Evolutionary conservation across 2,329 filamentous ascomycete species (phyloP), one percentile per base, ranked within the genome.

Genomic region (Dryadomyces sulphureus): DNA sequence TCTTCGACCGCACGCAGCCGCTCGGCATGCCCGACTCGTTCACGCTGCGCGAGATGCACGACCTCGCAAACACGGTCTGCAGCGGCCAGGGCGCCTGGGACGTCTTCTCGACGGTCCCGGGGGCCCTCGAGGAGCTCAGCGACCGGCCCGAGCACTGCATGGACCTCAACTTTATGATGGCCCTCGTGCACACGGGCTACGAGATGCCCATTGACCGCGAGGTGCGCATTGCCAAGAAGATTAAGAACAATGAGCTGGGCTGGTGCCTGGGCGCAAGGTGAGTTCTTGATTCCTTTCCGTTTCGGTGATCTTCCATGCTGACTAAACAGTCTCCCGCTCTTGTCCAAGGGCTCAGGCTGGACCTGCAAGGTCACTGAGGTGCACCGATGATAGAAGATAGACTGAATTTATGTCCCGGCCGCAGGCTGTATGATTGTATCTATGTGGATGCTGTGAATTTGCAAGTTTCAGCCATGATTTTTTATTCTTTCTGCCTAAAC

Each of bases 11-110:
- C 57, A 93, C 85, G 21, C 77, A 85, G 62, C 86, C 88, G 5
- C 77, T 98, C 11, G 93, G 93, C 54, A 96, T 98, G 88, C 92
- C 93, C n/a, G 88, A 94, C 54, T 89, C 84, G 6, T 98, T 96
- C 65, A 95, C 89, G 1, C 69, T 98, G 30, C 77, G 81, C 43
- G 92, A 98, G 68, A 74, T 98, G 58, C 82, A 89, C 57, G 84
- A 93, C 50, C 75, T 96, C 17, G 79, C 92, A 0, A 72, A 79
- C 53, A 82, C 81, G 36, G 93, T 98, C 11, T 98, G 92, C 63
- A 75, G 77, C 48, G 89, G 89, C 27, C 76, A 83, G 60, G 59
- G 69, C 17, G 70, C 73, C 30, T 98, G 92, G 92, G 80, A 81
- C 53, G 72, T 85, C 0, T 98, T 98, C 59, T 69, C 73, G 46